Percentiles rank a stretch among this genome's conserved stretches.
phyloP scores from a whole-genome alignment of 768 basidiomycete genomes.

The Termitomyces sp. region DNA sequence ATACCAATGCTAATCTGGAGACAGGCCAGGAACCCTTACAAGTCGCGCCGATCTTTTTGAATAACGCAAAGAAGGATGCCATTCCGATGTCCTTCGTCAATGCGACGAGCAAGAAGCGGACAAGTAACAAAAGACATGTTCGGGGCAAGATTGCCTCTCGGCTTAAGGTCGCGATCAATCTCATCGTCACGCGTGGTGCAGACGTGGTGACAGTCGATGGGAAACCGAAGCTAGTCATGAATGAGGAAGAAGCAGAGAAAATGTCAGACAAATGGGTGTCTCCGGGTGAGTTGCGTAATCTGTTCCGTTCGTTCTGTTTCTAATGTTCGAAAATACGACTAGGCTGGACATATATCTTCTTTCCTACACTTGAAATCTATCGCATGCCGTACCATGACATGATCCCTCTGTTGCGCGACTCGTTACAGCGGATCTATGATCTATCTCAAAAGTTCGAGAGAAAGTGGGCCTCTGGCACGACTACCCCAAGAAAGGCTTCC shows the following conservation, averaged over 20 bases:
- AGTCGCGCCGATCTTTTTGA: conserved; percentile 15
- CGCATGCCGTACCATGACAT: conserved; percentile 41
- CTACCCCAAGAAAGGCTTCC: not conserved
- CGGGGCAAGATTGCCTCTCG: conserved; percentile 27
- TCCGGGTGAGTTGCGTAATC: conserved; percentile 23
- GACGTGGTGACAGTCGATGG: conserved; percentile 18
- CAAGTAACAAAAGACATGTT: conserved; percentile 26
- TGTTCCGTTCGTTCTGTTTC: not conserved
- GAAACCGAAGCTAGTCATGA: conserved; percentile 15
- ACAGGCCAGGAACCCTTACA: not conserved
- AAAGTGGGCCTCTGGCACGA: conserved; percentile 2
- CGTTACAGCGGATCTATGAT: conserved; percentile 18
- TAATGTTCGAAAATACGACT: conserved; percentile 11
- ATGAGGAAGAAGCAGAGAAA: conserved; percentile 18
- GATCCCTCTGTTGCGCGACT: conserved; percentile 30
- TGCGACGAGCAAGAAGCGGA: conserved; percentile 30
- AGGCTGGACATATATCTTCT: conserved; percentile 49
- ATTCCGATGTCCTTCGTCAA: conserved; percentile 35
- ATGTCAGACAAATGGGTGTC: conserved; percentile 26
- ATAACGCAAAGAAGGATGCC: conserved; percentile 18
- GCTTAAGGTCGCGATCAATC: conserved; percentile 34
- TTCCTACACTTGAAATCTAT: conserved; percentile 33
- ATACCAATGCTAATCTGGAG: conserved; percentile 1
- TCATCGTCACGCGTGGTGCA: conserved; percentile 40
- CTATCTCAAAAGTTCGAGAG: conserved; percentile 19